phyloP scores from a whole-genome alignment of 2,329 filamentous ascomycete genomes.

The Phyllosticta paracitricarpa region DNA sequence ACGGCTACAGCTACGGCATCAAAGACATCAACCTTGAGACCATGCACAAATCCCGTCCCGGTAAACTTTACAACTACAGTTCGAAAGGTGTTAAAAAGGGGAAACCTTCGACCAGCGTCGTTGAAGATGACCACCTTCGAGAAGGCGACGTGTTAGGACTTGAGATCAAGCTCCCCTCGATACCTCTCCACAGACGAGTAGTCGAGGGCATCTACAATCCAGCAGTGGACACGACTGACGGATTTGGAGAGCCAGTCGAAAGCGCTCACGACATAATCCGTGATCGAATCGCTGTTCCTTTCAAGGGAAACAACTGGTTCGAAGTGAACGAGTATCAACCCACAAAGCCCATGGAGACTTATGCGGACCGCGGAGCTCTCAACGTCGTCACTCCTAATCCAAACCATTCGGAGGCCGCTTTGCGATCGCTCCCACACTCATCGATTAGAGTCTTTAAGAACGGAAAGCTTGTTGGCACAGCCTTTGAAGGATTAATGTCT shows the following conservation, averaged over 20 bases:
- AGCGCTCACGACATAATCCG: slow-evolving; percentile 74
- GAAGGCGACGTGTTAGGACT: slow-evolving; percentile 93
- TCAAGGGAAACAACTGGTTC: slow-evolving; percentile 89
- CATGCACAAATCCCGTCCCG: slow-evolving; percentile 87
- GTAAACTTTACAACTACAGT: slow-evolving; percentile 56
- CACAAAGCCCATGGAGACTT: slow-evolving; percentile 73
- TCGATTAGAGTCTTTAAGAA: slow-evolving; percentile 90
- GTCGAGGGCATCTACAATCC: slow-evolving; percentile 83
- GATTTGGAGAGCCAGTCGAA: slow-evolving; percentile 44
- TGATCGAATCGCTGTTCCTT: slow-evolving; percentile 87
- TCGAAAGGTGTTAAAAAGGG: slow-evolving; percentile 31
- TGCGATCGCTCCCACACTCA: slow-evolving; percentile 79
- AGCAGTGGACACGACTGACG: slow-evolving; percentile 58
- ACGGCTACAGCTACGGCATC: slow-evolving; percentile 88
- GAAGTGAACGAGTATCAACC: slow-evolving; percentile 85
- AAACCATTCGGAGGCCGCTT: slow-evolving; percentile 61
- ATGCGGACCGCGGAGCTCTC: slow-evolving; percentile 37
- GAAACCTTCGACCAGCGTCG: slow-evolving; percentile 26
- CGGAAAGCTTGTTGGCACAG: slow-evolving; percentile 71
- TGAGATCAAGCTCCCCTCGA: slow-evolving; percentile 80
- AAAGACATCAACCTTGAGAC: slow-evolving; percentile 85
- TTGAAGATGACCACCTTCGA: slow-evolving; percentile 62
- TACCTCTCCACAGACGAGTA: slow-evolving; percentile 77
- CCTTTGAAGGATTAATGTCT: slow-evolving; percentile 77
- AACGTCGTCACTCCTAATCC: slow-evolving; percentile 65